Evolutionary conservation across 805 yeast species (phyloP).

Genomic region (Candida andamanensis): DNA sequence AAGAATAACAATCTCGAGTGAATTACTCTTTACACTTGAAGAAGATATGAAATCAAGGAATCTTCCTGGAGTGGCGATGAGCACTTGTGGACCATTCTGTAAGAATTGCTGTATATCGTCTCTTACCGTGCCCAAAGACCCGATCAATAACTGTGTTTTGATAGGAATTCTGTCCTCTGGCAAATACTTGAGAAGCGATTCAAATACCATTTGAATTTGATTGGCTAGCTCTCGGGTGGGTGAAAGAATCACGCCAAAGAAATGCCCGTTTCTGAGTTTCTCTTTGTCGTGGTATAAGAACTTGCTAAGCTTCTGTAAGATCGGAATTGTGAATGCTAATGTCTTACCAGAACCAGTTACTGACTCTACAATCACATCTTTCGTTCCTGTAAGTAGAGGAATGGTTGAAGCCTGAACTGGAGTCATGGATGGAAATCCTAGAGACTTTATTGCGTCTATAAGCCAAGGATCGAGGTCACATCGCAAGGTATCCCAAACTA

Average conservation of each 20-base stretch:
- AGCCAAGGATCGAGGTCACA: slow-evolving; percentile 66
- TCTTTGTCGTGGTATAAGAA: slow-evolving; percentile 21
- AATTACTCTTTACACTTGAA: slow-evolving; percentile 50
- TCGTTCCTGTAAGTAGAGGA: slow-evolving; percentile 75
- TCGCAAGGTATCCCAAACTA: slow-evolving; percentile 56
- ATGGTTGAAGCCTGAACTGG: slow-evolving; percentile 96
- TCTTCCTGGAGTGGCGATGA: slow-evolving; percentile 93
- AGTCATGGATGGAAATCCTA: slow-evolving; percentile 81
- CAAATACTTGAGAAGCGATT: slow-evolving; percentile 50
- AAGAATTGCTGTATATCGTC: slow-evolving; percentile 65
- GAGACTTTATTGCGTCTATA: slow-evolving; percentile 59
- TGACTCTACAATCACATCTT: slow-evolving; percentile 95
- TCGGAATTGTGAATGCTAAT: slow-evolving; percentile 80
- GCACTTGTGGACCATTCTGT: slow-evolving; percentile 57
- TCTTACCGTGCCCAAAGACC: slow-evolving; percentile 56
- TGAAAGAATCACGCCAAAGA: slow-evolving; percentile 67
- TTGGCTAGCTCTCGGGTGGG: slow-evolving; percentile 69
- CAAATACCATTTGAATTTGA: slow-evolving; percentile 67
- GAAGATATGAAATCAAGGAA: slow-evolving; percentile 66
- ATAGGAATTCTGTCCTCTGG: slow-evolving; percentile 45
- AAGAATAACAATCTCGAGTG: slow-evolving; percentile 69
- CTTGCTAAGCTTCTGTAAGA: slow-evolving; percentile 57
- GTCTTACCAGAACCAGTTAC: slow-evolving; percentile 99
- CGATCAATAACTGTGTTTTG: slow-evolving; percentile 58
- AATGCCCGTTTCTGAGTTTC: slow-evolving; percentile 53